phyloP scores from a whole-genome alignment of 257 asterid species.

The Eucommia ulmoides region DNA sequence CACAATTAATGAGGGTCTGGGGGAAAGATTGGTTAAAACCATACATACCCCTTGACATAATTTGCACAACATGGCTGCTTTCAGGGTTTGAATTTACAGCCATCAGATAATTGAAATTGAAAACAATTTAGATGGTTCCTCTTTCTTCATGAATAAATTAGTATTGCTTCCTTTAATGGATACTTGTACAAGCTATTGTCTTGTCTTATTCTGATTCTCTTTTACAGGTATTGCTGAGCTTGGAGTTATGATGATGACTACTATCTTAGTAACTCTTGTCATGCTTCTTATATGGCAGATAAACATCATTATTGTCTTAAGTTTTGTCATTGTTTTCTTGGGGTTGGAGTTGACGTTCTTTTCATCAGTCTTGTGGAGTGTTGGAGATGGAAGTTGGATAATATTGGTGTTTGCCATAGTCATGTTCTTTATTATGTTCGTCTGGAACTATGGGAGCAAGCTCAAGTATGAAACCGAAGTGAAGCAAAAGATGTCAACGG shows the following conservation, averaged over 20 bases:
- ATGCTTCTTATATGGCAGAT: constrained; percentile 99
- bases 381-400: constrained; percentile 97
- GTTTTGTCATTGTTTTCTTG: constrained; percentile 55
- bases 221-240: constrained; percentile 86
- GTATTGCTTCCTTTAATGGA: neutral
- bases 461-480: constrained; percentile 91
- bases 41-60: neutral
- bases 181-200: neutral
- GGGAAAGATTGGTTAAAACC: neutral
- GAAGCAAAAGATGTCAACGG: constrained; percentile 76
- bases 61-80: neutral
- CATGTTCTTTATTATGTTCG: constrained; percentile 65
- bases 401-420: constrained; percentile 72
- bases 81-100: too few species aligned
- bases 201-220: constrained; percentile 22
- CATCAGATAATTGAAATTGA: neutral
- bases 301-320: constrained; percentile 54
- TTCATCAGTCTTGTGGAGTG: constrained; percentile 82
- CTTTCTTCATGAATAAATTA: neutral
- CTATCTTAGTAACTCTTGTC: constrained; percentile 73
- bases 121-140: neutral
- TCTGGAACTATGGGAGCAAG: constrained; percentile 95
- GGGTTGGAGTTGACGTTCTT: constrained; percentile 77
- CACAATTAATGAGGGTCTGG: constrained; percentile 1
- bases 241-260: constrained; percentile 96